Percentiles rank a stretch among this genome's conserved stretches.
Conservation (phyloP, 2,329 filamentous ascomycete genomes). For the Conoideocrella luteorostrata region DNA sequence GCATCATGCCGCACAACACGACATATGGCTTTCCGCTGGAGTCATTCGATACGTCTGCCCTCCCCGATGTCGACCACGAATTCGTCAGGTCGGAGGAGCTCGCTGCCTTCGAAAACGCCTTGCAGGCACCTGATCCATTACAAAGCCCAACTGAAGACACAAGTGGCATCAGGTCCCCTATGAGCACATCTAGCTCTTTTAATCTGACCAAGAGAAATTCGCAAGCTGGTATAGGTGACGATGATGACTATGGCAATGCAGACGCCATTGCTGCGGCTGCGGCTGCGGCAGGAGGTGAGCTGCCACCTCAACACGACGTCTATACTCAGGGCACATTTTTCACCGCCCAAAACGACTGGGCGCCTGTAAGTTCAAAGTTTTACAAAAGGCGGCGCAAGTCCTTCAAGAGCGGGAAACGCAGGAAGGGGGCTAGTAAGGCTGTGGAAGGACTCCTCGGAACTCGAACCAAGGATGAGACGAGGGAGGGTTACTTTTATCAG, state of each 20-base stretch:
- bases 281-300: slow-evolving; percentile 32
- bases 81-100: slow-evolving; percentile 71
- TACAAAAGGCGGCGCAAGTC: slow-evolving; percentile 29
- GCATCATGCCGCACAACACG: slow-evolving; percentile 19
- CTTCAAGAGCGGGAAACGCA: slow-evolving; percentile 23
- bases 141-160: slow-evolving; percentile 53
- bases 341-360: slow-evolving; percentile 92
- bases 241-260: slow-evolving; percentile 27
- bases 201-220: slow-evolving; percentile 38
- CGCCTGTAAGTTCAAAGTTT: slow-evolving; percentile 72
- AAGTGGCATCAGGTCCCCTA: slow-evolving; percentile 34
- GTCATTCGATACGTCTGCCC: slow-evolving; percentile 59
- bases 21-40: slow-evolving; percentile 53
- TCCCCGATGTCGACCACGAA: slow-evolving; percentile 75
- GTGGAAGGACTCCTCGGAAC: slow-evolving; percentile 40
- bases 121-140: slow-evolving; percentile 72
- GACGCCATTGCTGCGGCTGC: slow-evolving; percentile 31
- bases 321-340: slow-evolving; percentile 55
- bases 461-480: slow-evolving; percentile 79
- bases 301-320: slow-evolving; percentile 15
- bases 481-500: slow-evolving; percentile 86
- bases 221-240: slow-evolving; percentile 20
- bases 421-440: slow-evolving; percentile 31
- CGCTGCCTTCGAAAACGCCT: slow-evolving; percentile 70
- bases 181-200: slow-evolving; percentile 30